These are phyloP conservation scores for Pythium monospermum DNA, from an alignment of 352 stramenopile species.

Conservation along the genomic window DNA sequence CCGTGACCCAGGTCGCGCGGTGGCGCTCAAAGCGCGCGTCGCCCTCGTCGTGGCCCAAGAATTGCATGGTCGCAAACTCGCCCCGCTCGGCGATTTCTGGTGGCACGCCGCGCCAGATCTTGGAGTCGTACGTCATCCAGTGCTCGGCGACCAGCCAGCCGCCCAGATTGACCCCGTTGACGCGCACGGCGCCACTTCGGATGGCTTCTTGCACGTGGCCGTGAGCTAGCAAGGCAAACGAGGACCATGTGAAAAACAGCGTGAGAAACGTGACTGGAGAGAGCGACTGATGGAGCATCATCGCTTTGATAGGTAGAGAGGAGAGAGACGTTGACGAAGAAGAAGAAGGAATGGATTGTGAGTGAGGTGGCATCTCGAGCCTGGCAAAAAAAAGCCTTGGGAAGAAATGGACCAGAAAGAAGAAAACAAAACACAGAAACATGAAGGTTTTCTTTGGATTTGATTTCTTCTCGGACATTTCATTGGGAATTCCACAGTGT, in stretches of 20 bases:
- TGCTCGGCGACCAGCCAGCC: conserved; percentile 32
- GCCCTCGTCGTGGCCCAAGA: conserved; percentile 19
- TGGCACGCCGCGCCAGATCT: conserved; percentile 24
- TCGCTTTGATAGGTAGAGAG: no score
- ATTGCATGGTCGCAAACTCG: conserved; percentile 26
- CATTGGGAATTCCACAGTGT: no score
- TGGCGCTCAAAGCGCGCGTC: conserved; percentile 25
- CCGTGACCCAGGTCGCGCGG: conserved; percentile 25
- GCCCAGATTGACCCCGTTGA: conserved; percentile 29
- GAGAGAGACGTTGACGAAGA: background rate
- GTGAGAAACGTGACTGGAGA: background rate
- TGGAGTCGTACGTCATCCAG: conserved; percentile 30
- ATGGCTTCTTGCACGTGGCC: conserved; percentile 19
- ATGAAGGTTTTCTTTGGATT: conserved; percentile 5
- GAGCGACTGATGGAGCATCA: background rate
- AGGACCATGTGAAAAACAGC: background rate
- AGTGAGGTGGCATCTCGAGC: no score
- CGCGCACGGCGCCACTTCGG: conserved; percentile 7
- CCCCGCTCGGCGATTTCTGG: conserved; percentile 9
- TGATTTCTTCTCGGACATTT: background rate
- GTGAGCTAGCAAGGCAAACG: background rate
- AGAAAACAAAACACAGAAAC: no score
- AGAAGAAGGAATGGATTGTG: background rate
- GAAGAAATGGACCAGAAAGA: background rate
- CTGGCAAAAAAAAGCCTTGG: background rate